These are phyloP conservation scores for Millerozyma miso DNA, from an alignment of 805 yeast genomes.

Conservation along the genomic window DNA sequence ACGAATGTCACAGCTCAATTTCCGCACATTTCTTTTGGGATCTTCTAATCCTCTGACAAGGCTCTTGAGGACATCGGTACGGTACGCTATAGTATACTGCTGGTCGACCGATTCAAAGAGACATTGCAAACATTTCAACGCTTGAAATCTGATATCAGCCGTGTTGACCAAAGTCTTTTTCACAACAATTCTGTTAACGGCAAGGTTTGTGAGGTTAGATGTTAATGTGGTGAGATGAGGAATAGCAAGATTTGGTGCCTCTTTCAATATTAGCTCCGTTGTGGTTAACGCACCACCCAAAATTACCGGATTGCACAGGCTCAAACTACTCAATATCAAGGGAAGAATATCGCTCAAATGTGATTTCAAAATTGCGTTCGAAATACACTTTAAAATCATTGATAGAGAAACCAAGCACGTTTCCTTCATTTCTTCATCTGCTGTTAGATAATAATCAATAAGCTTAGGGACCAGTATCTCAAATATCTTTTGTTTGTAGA, in stretches of 20 bases:
- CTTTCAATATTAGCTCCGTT: conserved; percentile 48
- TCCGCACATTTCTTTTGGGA: conserved; percentile 67
- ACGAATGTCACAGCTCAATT: conserved; percentile 72
- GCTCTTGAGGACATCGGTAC: conserved; percentile 42
- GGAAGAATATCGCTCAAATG: conserved; percentile 67
- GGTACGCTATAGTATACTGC: conserved; percentile 48
- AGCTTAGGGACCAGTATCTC: conserved; percentile 54
- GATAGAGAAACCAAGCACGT: conserved; percentile 65
- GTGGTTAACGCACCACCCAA: conserved; percentile 61
- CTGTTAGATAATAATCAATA: conserved; percentile 43
- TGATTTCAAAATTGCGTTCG: conserved; percentile 58
- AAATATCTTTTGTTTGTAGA: conserved; percentile 81
- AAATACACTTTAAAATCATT: conserved; percentile 59
- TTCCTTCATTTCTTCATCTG: conserved; percentile 30
- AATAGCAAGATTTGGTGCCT: conserved; percentile 49
- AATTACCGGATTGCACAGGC: conserved; percentile 44
- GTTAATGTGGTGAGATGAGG: conserved; percentile 55
- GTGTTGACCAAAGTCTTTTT: conserved; percentile 25
- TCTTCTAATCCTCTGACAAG: conserved; percentile 64
- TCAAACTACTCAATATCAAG: conserved; percentile 61
- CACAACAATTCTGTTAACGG: conserved; percentile 13
- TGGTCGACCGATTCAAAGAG: conserved; percentile 39
- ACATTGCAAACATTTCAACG: conserved; percentile 51
- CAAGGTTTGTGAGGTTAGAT: conserved; percentile 46
- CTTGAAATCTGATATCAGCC: conserved; percentile 49